Percentiles rank a stretch among this genome's conserved stretches.
phyloP scores from a whole-genome alignment of 1,284 basidiomycete species.

The Marasmius oreades region DNA sequence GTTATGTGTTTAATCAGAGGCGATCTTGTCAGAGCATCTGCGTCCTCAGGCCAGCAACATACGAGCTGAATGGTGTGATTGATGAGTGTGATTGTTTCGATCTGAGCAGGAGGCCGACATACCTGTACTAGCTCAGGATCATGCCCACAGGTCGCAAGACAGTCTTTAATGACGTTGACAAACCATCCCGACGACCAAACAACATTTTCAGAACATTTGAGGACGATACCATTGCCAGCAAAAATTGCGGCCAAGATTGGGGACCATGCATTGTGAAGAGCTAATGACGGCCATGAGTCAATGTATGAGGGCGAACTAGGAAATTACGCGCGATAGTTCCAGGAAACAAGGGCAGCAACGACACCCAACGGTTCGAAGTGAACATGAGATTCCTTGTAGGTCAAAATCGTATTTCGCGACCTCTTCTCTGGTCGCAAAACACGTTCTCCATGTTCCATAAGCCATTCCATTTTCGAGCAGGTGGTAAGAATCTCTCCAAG shows the following conservation, averaged over 20 bases:
- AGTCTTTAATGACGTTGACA: conserved; percentile 70
- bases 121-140: conserved; percentile 82
- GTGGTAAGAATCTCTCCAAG: conserved; percentile 89
- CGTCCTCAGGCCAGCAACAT: conserved; percentile 86
- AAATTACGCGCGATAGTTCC: conserved; percentile 80
- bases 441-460: conserved; percentile 79
- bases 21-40: conserved; percentile 78
- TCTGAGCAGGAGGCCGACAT: conserved; percentile 14
- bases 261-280: conserved; percentile 90
- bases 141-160: conserved; percentile 75
- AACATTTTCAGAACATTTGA: conserved; percentile 93
- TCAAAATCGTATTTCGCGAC: conserved; percentile 72
- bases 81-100: conserved; percentile 18
- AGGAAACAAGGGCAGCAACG: conserved; percentile 89
- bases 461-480: conserved; percentile 86
- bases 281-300: conserved; percentile 32
- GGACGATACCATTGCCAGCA: conserved; percentile 85
- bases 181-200: conserved; percentile 87
- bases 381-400: conserved; percentile 84
- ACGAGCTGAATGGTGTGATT: conserved; percentile 50
- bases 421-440: conserved; percentile 70
- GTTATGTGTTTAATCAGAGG: conserved; percentile 79
- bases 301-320: not conserved
- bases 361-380: conserved; percentile 93
- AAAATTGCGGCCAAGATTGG: conserved; percentile 90